These are phyloP conservation scores for Camellia lanceoleosa DNA, from an alignment of 148 eudicot genomes.

Conservation along the genomic window DNA sequence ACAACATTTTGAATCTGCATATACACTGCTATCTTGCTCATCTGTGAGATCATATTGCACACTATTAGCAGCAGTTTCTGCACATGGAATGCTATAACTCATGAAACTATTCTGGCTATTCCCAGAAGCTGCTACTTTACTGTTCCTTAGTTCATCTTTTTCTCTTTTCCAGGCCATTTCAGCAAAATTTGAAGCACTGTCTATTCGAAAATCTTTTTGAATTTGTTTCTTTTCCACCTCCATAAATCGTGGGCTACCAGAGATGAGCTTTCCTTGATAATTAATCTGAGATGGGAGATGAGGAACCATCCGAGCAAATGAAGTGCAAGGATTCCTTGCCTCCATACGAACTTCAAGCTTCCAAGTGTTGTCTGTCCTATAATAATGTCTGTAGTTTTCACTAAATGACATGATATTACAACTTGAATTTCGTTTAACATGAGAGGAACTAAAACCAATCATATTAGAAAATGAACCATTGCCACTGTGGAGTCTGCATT, in stretches of 20 bases:
- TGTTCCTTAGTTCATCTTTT: constrained; percentile 6
- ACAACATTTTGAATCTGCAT: neutral
- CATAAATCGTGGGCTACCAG: neutral
- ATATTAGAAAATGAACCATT: constrained; percentile 15
- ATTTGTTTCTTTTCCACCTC: constrained; percentile 10
- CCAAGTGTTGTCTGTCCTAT: constrained; percentile 16
- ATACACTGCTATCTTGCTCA: neutral
- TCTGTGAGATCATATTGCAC: neutral
- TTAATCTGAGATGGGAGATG: neutral
- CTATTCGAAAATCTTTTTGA: neutral
- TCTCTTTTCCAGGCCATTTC: constrained; percentile 7
- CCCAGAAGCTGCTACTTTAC: neutral
- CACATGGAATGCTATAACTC: neutral
- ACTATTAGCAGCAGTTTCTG: neutral
- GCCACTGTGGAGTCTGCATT: constrained; percentile 15
- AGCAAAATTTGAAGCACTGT: neutral
- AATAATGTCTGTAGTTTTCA: constrained; percentile 16
- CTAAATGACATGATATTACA: constrained; percentile 22
- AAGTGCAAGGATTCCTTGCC: constrained; percentile 13
- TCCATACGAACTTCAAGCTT: constrained; percentile 10
- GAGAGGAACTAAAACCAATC: constrained; percentile 20
- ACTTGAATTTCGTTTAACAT: constrained; percentile 26
- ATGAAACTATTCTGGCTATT: neutral
- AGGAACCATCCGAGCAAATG: constrained; percentile 16
- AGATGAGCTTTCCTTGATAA: constrained; percentile 3